Conservation (phyloP, 2,329 filamentous ascomycete species). For the Xylaria sp. region DNA sequence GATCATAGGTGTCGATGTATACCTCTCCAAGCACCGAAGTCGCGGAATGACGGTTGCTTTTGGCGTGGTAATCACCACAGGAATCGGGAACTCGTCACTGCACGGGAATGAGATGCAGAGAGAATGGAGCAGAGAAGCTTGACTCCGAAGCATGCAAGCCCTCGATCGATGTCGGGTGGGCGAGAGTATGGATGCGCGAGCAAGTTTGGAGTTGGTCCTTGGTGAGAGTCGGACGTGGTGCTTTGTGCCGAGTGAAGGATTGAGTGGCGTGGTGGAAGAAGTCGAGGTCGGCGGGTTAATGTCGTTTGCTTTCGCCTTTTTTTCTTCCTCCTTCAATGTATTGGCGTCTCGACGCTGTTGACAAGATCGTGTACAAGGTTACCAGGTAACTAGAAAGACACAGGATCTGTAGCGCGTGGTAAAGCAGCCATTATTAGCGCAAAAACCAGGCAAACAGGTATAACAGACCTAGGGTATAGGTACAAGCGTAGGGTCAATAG, state of each 20-base stretch:
- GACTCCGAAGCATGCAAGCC: neutral
- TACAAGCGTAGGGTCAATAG: neutral
- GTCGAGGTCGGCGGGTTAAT: slow-evolving; percentile 3
- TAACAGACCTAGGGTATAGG: neutral
- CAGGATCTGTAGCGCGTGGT: slow-evolving; percentile 1
- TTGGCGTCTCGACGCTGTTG: neutral
- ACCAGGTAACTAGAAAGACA: neutral
- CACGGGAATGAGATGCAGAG: slow-evolving; percentile 1
- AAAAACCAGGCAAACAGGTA: neutral
- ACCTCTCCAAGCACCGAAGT: neutral
- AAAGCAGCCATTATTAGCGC: neutral
- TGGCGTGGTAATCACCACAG: neutral
- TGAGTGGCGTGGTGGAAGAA: slow-evolving; percentile 8
- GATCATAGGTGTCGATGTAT: neutral
- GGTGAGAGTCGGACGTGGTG: neutral
- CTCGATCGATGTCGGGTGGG: slow-evolving; percentile 7
- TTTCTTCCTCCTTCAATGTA: neutral
- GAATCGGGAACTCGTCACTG: neutral
- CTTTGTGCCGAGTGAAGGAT: slow-evolving; percentile 8
- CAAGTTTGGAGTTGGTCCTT: slow-evolving; percentile 14
- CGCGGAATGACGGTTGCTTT: neutral
- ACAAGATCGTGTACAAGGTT: neutral
- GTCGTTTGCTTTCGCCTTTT: slow-evolving; percentile 1
- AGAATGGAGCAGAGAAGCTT: neutral
- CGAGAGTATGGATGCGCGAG: neutral